Percentiles rank a stretch among this genome's conserved stretches.
Conservation (phyloP, 768 basidiomycete species). For the Auriscalpium orientale region DNA sequence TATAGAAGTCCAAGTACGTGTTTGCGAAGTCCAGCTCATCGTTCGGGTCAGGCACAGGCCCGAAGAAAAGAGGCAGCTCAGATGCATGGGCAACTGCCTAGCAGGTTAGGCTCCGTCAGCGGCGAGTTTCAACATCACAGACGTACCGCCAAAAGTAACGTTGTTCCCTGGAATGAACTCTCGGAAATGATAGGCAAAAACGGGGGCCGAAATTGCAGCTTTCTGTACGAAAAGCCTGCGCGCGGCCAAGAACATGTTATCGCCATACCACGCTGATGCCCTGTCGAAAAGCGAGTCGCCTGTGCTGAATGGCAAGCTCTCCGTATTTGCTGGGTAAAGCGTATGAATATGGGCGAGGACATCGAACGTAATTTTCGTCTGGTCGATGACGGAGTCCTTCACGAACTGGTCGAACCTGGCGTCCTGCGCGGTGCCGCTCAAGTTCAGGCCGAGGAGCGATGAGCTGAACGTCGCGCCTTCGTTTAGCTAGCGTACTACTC, state of each 20-base stretch:
- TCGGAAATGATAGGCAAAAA: constrained; percentile 47
- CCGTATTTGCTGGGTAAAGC: constrained; percentile 43
- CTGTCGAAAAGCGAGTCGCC: constrained; percentile 55
- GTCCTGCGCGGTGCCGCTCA: constrained; percentile 34
- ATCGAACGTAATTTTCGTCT: constrained; percentile 36
- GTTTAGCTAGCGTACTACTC: constrained; percentile 37
- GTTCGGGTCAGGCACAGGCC: constrained; percentile 32
- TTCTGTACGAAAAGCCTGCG: constrained; percentile 43
- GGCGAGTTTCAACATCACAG: background rate
- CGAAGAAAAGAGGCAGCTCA: constrained; percentile 42
- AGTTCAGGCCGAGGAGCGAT: constrained; percentile 30
- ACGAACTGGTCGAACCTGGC: constrained; percentile 42
- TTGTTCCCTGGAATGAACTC: constrained; percentile 53
- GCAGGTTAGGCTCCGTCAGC: background rate
- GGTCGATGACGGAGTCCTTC: constrained; percentile 41
- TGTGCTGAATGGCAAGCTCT: constrained; percentile 42
- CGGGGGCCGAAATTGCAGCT: constrained; percentile 38
- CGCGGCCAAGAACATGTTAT: constrained; percentile 47
- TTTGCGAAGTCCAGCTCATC: constrained; percentile 40
- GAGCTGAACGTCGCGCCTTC: constrained; percentile 43
- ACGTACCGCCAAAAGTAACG: constrained; percentile 39
- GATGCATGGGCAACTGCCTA: constrained; percentile 40
- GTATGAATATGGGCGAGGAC: constrained; percentile 32
- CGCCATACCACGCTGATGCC: constrained; percentile 50
- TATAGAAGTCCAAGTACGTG: constrained; percentile 43